phyloP scores from a whole-genome alignment of 345 rosid species.

The Turritis glabra region DNA sequence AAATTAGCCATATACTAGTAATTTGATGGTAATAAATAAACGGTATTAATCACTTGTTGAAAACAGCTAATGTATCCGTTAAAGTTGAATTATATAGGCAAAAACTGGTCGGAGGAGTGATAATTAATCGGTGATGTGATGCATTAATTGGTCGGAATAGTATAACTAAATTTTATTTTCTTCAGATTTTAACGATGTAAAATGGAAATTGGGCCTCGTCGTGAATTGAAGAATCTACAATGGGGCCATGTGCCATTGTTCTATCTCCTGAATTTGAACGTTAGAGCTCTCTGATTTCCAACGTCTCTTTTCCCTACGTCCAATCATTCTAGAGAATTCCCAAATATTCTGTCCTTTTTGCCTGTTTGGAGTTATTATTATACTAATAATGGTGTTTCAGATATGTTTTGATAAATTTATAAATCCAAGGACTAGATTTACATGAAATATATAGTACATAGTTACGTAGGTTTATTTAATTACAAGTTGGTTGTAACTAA shows the following conservation, averaged over 20 bases:
- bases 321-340: slow-evolving; percentile 16
- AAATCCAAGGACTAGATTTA: not conserved
- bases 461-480: not conserved
- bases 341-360: slow-evolving; percentile 20
- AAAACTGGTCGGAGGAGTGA: not conserved
- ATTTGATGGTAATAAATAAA: not conserved
- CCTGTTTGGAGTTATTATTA: not conserved
- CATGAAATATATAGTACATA: not conserved
- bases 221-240: slow-evolving; percentile 10
- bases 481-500: slow-evolving; percentile 6
- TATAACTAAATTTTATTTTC: not conserved
- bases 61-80: slow-evolving; percentile 27
- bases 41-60: not conserved
- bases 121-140: slow-evolving; percentile 12
- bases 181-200: not conserved
- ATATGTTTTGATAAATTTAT: not conserved
- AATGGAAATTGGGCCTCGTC: not conserved
- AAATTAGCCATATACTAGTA: not conserved
- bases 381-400: not conserved
- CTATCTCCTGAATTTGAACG: slow-evolving; percentile 25
- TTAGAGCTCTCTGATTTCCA: slow-evolving; percentile 23
- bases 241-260: slow-evolving; percentile 31
- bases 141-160: not conserved
- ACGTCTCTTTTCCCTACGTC: slow-evolving; percentile 35
- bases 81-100: not conserved